Evolutionary conservation across 768 basidiomycete genomes (phyloP), one percentile per base, ranked within the genome.

Genomic region (Trametopsis cervina): DNA sequence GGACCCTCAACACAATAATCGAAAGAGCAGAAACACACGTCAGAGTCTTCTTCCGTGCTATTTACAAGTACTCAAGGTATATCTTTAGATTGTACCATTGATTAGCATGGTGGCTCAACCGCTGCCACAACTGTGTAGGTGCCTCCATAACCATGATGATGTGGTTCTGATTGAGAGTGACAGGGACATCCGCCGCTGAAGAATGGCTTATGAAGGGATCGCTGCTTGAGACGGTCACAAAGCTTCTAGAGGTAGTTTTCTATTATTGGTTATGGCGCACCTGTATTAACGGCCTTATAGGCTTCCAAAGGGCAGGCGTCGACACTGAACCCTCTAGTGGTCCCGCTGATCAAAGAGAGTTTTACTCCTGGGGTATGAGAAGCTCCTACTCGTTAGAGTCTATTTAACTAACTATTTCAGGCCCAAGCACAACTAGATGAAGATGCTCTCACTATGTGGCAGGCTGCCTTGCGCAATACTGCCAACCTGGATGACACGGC

Each of bases 381-480:
- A 7, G 29, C 29, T 15, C 9, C 15, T 15, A 7, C 9, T 33
- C 29, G 15, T 7, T 33, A 33, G 7, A 7, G 29, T 53, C 12
- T 11, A 25, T 17, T 29, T 13, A 22, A 37, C 21, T 20, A 20
- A 33, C 29, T 7, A 7, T 7, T 35, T 18, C 42, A 90, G 88
- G 73, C 71, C 24, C 71, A 74, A n/a, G 65, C 75, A 27, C 74
- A 85, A 52, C 73, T 95, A 20, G 90, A 94, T 55, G 79, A 81
- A 51, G 91, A 94, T 62, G 85, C 78, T 0, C 62, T 92, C 40
- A 71, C 69, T 36, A 75, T 95, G 10, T 94, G 91, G 92, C 69
- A 74, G 20, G 69, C 76, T 25, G 77, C 85, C 1, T 66, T 93
- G 29, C 74, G 81, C 41, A 87, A 89, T 57, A 75, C 85, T 1